phyloP scores from a whole-genome alignment of 768 basidiomycete species.

The Cystofilobasidium capitatum region DNA sequence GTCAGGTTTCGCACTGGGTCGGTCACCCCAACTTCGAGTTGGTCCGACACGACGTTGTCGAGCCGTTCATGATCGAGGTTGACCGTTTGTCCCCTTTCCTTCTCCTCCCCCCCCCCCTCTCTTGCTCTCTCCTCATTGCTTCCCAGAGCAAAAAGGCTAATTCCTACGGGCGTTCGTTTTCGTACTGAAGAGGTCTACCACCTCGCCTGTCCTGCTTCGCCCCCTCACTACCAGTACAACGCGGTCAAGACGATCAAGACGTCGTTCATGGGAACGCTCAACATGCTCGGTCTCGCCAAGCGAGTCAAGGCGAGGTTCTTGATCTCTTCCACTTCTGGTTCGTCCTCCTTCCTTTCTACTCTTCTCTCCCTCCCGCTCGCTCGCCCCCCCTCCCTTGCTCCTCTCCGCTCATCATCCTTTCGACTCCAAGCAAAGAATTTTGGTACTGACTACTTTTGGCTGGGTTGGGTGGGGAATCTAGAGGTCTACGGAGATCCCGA shows the following conservation, averaged over 20 bases:
- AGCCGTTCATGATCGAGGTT: conserved; percentile 97
- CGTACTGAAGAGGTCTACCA: conserved; percentile 91
- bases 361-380: no score
- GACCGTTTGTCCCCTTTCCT: conserved; percentile 61
- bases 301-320: conserved; percentile 95
- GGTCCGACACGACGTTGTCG: conserved; percentile 92
- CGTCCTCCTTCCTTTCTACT: conserved; percentile 25
- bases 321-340: conserved; percentile 88
- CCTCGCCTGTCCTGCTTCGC: conserved; percentile 93
- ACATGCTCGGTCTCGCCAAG: conserved; percentile 97
- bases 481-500: conserved; percentile 99
- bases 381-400: no score
- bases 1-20: conserved; percentile 39
- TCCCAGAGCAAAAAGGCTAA: not conserved
- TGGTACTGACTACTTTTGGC: no score
- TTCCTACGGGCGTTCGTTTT: not conserved
- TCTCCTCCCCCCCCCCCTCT: not conserved
- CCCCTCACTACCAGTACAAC: conserved; percentile 96
- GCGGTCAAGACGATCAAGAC: conserved; percentile 98
- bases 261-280: conserved; percentile 93
- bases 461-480: no score
- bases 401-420: no score
- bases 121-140: not conserved
- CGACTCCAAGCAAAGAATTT: no score
- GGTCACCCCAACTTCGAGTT: conserved; percentile 99